Evolutionary conservation across 78 protist genomes (phyloP), one percentile per base, ranked within the genome.

Genomic region (Guillardia theta): DNA sequence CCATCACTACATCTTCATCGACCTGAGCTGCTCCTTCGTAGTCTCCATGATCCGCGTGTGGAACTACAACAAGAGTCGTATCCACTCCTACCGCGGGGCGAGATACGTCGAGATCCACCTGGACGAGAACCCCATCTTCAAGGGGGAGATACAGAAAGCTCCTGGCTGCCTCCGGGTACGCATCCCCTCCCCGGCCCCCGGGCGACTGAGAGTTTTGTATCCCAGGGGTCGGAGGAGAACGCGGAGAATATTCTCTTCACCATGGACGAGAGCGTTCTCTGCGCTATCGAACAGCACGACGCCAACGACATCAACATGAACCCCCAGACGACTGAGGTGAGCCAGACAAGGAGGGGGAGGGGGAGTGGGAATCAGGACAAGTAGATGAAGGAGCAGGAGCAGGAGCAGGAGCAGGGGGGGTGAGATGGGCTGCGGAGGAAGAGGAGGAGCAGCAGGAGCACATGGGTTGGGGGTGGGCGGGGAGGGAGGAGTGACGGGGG

Each of bases 61-160:
- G 95, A 97, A 97, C 92, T 97, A 97, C 95, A 97, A 97, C 94
- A 95, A 96, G 80, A 93, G 96, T 24, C 95, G 97, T 43, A 93
- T 94, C 24, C 95, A 95, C 78, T 77, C 96, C 1, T 93, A 50
- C 45, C 92, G 97, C 15, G 98, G 93, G 41, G 93, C 93, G 41
- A 54, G 93, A 44, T 88, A 88, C 62, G 12, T 88, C 46, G 93
- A 88, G 54, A 18, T 88, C 43, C 9, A 22, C 41, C 90, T 97
- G 30, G 98, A 96, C 87, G 95, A 62, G 43, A n/a, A 22, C 30
- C 54, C 76, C 12, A 64, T 97, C 1, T 97, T 97, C 88, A 48
- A 88, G 47, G 93, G 93, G 41, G 93, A 88, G 93, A 88, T 88
- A 54, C 93, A 48, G 22, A 80, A 80, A 24, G 83, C 83, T 24